Base-by-base conservation (phyloP, 306 rosid species). In the Delonix regia region DNA sequence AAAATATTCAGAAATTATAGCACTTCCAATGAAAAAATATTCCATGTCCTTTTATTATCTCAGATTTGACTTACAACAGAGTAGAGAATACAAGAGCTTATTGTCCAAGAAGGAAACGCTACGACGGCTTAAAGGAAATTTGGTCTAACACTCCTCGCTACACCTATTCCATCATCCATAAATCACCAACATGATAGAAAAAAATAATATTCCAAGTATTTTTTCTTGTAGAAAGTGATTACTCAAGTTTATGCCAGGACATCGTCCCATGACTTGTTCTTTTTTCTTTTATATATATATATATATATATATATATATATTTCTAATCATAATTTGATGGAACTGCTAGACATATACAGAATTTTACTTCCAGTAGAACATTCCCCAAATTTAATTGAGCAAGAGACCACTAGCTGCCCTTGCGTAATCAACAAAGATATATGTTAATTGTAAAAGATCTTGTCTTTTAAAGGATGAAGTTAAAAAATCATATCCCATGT, bases 401-500 rank as follows among this genome's bases (percentile, higher is more conserved):
- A 60, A 60, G 24, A 61, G 24, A 30, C 44, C 68, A 61, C 16
- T 16, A 61, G 11, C 15, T 61, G 4, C 67, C 67, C 12, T 61
- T 14, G 22, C 42, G 1, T 30, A 61, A 28, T 30, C 16, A 61
- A 61, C 68, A 15, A 60, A 16, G 13, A 61, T 33, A 28, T 18
- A 15, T 28, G 38, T 28, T 8, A 61, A 61, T 8, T 8, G 60
- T 59, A 62, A 69, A 73, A 56, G 28, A 73, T 48, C 25, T 52
- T 63, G 33, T 73, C 62, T 27, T 74, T 28, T 8, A 51, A 56
- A 21, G 79, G 22, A 63, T 52, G 48, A 55, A 53, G 68, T 19
- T 49, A 66, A 44, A 61, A 53, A 19, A 18, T 11, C 36, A 11
- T 22, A 45, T 38, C 47, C 34, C 21, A 78, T 59, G 71, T 15